Percentiles rank a stretch among this genome's conserved stretches.
Evolutionary conservation across 169 alveolate genomes (phyloP).

Genomic region (Plasmodium fragile): DNA sequence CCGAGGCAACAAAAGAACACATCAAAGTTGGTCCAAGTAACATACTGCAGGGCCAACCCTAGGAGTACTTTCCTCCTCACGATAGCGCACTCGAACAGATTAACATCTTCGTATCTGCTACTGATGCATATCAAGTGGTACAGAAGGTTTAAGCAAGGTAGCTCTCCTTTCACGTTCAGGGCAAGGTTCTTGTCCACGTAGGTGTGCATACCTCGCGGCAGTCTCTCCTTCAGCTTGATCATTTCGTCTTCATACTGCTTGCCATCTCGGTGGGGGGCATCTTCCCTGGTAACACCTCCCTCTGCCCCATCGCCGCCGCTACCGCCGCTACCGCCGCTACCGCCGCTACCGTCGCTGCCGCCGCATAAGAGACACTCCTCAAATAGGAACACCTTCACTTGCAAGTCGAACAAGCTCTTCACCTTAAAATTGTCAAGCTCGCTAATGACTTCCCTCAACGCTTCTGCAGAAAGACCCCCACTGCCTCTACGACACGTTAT

Average conservation of each 20-base stretch:
- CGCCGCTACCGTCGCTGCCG: background rate
- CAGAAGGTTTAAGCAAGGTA: background rate
- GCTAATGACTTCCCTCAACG: background rate
- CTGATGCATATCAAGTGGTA: background rate
- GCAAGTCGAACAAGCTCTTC: constrained; percentile 11
- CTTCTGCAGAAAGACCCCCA: background rate
- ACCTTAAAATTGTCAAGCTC: constrained; percentile 6
- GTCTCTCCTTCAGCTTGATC: background rate
- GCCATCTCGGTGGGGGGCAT: background rate
- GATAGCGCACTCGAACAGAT: background rate
- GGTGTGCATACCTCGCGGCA: background rate
- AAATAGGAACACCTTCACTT: constrained; percentile 24
- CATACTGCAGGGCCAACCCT: background rate
- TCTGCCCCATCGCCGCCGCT: background rate
- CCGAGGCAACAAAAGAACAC: background rate
- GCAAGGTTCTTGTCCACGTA: background rate
- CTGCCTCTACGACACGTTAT: background rate
- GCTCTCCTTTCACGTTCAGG: background rate
- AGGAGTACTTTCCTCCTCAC: background rate
- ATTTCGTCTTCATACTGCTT: background rate
- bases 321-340: background rate
- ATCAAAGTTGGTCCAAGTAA: background rate
- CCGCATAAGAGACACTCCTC: background rate
- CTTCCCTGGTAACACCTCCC: background rate
- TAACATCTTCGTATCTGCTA: background rate